Evolutionary conservation across 225 moss, liverwort and hornwort species (phyloP).

Genomic region (Polytrichum commune): DNA sequence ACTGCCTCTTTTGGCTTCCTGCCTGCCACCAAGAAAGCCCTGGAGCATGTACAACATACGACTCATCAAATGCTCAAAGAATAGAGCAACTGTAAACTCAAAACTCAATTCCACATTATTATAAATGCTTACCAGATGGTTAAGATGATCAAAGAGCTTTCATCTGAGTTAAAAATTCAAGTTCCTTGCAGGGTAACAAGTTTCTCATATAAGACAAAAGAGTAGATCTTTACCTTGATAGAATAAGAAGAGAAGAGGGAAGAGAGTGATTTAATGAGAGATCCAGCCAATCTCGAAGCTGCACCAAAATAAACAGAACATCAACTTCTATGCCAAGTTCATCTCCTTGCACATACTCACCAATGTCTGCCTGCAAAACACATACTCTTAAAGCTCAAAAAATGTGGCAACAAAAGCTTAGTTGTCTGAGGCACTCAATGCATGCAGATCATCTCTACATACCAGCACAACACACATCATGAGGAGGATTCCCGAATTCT

Average conservation of each 20-base stretch:
- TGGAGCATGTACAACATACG: slow-evolving; percentile 29
- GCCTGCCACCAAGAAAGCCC: slow-evolving; percentile 95
- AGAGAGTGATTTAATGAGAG: slow-evolving; percentile 92
- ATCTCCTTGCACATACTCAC: no score
- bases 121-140: no score
- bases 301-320: slow-evolving; percentile 24
- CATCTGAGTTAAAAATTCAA: no score
- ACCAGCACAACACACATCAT: slow-evolving; percentile 10
- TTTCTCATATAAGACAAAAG: neutral
- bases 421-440: no score
- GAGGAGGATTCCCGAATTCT: slow-evolving; percentile 12
- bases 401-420: no score
- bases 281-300: slow-evolving; percentile 98
- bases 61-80: neutral
- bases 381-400: no score
- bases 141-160: no score
- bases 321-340: neutral
- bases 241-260: slow-evolving; percentile 94
- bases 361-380: no score
- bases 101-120: no score
- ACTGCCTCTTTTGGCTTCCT: slow-evolving; percentile 83
- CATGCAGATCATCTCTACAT: slow-evolving; percentile 41
- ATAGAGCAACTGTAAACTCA: no score
- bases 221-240: slow-evolving; percentile 66
- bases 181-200: neutral